Percentiles rank a stretch among this genome's conserved stretches.
Conservation (phyloP, 192 early-diverging fungal species). For the Backusella liffmaniae region DNA sequence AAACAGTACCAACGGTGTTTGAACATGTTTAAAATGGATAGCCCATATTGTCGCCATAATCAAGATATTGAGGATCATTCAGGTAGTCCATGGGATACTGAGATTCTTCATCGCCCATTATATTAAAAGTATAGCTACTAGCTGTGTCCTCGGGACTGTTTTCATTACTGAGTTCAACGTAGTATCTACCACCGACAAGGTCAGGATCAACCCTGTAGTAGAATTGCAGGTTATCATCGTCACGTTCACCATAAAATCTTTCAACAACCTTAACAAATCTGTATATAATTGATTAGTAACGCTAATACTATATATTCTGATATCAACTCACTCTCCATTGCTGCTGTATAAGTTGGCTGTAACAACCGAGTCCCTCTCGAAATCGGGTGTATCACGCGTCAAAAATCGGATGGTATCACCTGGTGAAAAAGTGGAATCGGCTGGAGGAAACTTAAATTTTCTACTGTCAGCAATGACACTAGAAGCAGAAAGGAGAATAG, state of each 20-base stretch:
- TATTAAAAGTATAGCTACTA: conserved; percentile 3
- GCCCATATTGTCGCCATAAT: background rate
- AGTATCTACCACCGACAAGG: background rate
- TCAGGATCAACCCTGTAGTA: background rate
- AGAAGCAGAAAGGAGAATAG: background rate
- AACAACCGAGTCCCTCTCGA: background rate
- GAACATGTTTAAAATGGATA: background rate
- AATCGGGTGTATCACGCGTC: background rate
- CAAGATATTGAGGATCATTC: background rate
- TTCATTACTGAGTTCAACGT: background rate
- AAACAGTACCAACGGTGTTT: background rate
- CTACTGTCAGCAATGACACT: background rate
- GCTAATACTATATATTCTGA: background rate
- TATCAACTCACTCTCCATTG: background rate
- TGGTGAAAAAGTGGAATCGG: background rate
- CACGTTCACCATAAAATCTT: background rate
- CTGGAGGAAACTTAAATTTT: background rate
- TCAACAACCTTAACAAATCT: background rate
- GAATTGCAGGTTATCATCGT: background rate
- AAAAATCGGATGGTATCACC: background rate
- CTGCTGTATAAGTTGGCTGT: background rate
- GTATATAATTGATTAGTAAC: background rate
- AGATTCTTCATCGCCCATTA: background rate
- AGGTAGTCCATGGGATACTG: background rate
- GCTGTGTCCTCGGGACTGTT: background rate